These are phyloP conservation scores for Smittium mucronatum DNA, from an alignment of 371 early-diverging fungal species.

Conservation along the genomic window DNA sequence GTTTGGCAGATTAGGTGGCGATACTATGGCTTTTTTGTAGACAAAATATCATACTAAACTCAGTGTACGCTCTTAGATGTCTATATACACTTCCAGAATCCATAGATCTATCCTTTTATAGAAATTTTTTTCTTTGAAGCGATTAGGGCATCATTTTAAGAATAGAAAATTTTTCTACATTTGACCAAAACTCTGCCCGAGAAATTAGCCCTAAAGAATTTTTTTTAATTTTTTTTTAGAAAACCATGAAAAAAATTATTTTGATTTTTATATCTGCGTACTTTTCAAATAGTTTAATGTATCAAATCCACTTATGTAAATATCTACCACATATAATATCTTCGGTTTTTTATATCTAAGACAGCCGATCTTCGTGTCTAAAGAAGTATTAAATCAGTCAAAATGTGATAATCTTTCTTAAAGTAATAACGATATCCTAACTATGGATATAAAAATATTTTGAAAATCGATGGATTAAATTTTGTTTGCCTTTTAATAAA, in stretches of 20 bases:
- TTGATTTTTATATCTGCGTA: not conserved
- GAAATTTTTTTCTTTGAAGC: not conserved
- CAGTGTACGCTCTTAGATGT: not conserved
- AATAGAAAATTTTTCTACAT: not conserved
- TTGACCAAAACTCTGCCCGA: not conserved
- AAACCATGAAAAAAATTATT: not conserved
- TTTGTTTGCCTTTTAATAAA: too few relatives aligned
- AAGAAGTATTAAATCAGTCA: not conserved
- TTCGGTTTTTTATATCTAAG: not conserved
- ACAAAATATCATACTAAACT: not conserved
- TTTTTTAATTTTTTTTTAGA: not conserved
- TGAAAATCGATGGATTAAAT: not conserved
- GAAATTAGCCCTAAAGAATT: not conserved
- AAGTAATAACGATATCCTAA: not conserved
- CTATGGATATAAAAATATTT: not conserved
- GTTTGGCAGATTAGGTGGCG: not conserved
- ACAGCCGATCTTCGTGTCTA: not conserved
- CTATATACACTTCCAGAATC: not conserved
- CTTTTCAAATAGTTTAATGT: not conserved
- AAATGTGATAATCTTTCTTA: not conserved
- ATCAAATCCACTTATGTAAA: not conserved
- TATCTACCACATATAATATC: not conserved
- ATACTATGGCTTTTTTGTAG: not conserved
- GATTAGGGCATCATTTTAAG: not conserved
- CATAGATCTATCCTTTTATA: not conserved